Base-by-base conservation (phyloP, 2,329 filamentous ascomycete genomes). In the Elsinoe necatrix region DNA sequence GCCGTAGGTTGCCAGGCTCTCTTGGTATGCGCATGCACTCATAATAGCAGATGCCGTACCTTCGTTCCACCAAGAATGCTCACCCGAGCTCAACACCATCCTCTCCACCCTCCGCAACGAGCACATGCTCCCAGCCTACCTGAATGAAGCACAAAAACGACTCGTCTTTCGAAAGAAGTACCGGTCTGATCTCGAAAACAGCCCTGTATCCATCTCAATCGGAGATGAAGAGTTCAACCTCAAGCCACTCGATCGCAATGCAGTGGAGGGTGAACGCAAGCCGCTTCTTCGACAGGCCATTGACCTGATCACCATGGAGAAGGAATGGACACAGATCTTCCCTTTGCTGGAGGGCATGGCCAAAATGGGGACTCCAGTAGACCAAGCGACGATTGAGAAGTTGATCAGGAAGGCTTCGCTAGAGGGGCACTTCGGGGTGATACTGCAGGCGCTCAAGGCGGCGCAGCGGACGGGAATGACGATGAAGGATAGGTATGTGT, bases 101-200 rank as follows among this genome's bases (percentile, higher is more conserved):
- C 71, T 78, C 57, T 60, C 65, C 4, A 66, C 60, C 8, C 64
- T 76, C 54, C 75, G 75, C 60, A 66, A 65, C 45, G 72, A 72
- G 52, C 63, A 77, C 61, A 69, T 77, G 58, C 68, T 77, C 20
- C 75, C 75, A 11, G 63, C 64, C 45, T 71, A 75, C 63, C 69
- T 78, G 54, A 70, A 66, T 57, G 60, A 63, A 14, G 66, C 67
- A 37, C 73, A 77, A 61, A 63, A 67, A 27, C 65, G 69, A 58
- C 69, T 77, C 27, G 71, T 77, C 61, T 76, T 71, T 67, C 63
- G 65, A 45, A 58, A 66, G 16, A 69, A 72, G 34, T 67, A 72
- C 65, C 65, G 66, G n/a, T 64, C 71, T 43, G 68, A 69, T 37
- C 70, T 78, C 34, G 66, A 71, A 50, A 69, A 70, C 57, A 69